Evolutionary conservation across 768 basidiomycete genomes (phyloP).

Genomic region (Cystofilobasidium macerans): DNA sequence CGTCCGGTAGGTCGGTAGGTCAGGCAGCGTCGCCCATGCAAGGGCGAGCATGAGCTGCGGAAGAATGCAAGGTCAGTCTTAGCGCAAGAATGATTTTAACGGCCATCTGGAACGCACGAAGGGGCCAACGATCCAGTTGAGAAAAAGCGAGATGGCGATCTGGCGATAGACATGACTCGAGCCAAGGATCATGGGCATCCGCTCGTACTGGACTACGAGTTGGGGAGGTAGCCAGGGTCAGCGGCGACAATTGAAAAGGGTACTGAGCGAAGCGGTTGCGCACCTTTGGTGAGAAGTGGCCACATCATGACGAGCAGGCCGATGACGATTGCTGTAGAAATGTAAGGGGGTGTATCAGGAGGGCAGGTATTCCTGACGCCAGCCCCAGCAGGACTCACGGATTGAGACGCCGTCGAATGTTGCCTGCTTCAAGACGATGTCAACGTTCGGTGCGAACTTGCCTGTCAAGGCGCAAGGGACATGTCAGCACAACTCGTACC

Average conservation of each 20-base stretch:
- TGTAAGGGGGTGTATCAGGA: background rate
- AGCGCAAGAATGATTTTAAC: background rate
- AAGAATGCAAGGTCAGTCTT: background rate
- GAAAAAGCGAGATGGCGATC: constrained; percentile 52
- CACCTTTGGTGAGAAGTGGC: constrained; percentile 52
- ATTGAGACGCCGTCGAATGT: constrained; percentile 61
- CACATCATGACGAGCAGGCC: constrained; percentile 83
- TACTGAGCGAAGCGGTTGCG: constrained; percentile 35
- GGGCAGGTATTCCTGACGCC: background rate
- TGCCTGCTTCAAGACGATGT: constrained; percentile 44
- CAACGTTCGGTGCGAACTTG: constrained; percentile 26
- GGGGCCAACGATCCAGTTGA: constrained; percentile 75
- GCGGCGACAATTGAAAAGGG: background rate
- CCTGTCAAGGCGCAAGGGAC: constrained; percentile 5
- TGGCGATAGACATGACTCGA: constrained; percentile 54
- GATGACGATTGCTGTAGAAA: constrained; percentile 57
- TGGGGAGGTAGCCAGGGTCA: background rate
- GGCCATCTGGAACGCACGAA: constrained; percentile 37
- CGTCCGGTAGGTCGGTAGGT: constrained; percentile 53
- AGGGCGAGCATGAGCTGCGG: constrained; percentile 59
- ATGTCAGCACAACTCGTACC: background rate
- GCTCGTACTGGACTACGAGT: constrained; percentile 56
- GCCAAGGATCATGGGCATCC: constrained; percentile 49
- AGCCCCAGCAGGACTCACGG: constrained; percentile 46
- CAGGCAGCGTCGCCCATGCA: constrained; percentile 76